phyloP scores from a whole-genome alignment of 441 rosid genomes.

The Aquilaria agallochum region DNA sequence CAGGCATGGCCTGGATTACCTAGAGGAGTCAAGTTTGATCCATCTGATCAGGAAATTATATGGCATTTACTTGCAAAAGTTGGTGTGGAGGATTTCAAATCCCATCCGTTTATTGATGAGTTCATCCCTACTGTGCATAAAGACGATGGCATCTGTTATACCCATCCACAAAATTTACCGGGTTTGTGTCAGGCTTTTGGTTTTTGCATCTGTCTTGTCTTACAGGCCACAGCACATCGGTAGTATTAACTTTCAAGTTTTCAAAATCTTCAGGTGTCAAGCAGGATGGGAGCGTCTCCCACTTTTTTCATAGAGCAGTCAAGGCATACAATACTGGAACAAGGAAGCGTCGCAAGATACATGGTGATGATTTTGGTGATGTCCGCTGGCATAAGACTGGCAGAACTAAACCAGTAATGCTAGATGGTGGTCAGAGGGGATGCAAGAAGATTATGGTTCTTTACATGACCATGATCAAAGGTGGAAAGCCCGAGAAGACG shows the following conservation, averaged over 20 bases:
- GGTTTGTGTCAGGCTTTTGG: slow-evolving; percentile 34
- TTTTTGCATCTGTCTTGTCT: slow-evolving; percentile 7
- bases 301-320: slow-evolving; percentile 86
- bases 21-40: slow-evolving; percentile 90
- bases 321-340: slow-evolving; percentile 94
- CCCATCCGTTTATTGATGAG: slow-evolving; percentile 80
- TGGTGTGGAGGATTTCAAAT: slow-evolving; percentile 33
- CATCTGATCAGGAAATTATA: slow-evolving; percentile 86
- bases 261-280: slow-evolving; percentile 50
- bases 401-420: slow-evolving; percentile 68
- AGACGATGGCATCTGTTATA: slow-evolving; percentile 93
- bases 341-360: slow-evolving; percentile 88
- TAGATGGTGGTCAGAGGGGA: slow-evolving; percentile 77
- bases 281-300: slow-evolving; percentile 71
- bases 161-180: slow-evolving; percentile 94
- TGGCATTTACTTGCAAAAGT: slow-evolving; percentile 82
- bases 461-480: slow-evolving; percentile 40
- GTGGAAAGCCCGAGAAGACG: slow-evolving; percentile 78
- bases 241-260: slow-evolving; percentile 5
- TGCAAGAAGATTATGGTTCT: slow-evolving; percentile 95
- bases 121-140: slow-evolving; percentile 75
- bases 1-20: slow-evolving; percentile 94
- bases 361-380: slow-evolving; percentile 70
- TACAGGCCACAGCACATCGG: neutral
- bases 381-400: slow-evolving; percentile 99